Evolutionary conservation across 2,329 filamentous ascomycete genomes (phyloP), one percentile per base, ranked within the genome.

Genomic region (Cytospora mali): DNA sequence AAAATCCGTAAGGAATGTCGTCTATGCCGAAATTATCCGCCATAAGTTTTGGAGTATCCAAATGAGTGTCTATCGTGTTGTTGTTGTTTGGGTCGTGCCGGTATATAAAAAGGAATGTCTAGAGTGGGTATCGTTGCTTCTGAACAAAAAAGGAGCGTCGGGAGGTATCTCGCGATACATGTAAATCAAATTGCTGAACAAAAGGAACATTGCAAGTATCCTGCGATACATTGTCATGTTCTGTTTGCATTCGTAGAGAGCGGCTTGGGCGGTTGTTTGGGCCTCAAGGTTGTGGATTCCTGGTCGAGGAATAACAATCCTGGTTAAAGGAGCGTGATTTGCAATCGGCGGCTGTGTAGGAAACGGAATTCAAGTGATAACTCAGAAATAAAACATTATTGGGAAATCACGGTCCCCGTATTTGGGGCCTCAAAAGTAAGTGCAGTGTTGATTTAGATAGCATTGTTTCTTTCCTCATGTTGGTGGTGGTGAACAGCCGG

Each of bases 1-100:
- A 66, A n/a, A 71, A 66, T 75, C 72, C 74, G 72, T 75, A 80
- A 79, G 77, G 79, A 81, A 75, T 75, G 77, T 76, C 64, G 70
- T 76, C 73, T 77, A 78, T 78, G 71, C 68, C 70, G 71, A 71
- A 67, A 66, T 57, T 58, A 65, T 72, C 57, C 69, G 71, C 77
- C 73, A 73, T 77, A 69, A 74, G 68, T 67, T 62, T 74, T 71
- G 67, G 51, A 64, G 57, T 63, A 61, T 69, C 68, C 56, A 67
- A 72, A 71, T 67, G 70, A 72, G 66, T 65, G 69, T 71, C 56
- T 64, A 65, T 64, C 74, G 72, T 73, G n/a, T n/a, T n/a, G n/a
- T 70, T 71, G 69, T 74, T 74, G 74, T 72, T 70, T n/a, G n/a
- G n/a, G n/a, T n/a, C 74, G 72, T 73, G 68, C 62, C 65, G 60